Base-by-base conservation (phyloP, 2,329 filamentous ascomycete genomes). In the Colletotrichum echinochloae region DNA sequence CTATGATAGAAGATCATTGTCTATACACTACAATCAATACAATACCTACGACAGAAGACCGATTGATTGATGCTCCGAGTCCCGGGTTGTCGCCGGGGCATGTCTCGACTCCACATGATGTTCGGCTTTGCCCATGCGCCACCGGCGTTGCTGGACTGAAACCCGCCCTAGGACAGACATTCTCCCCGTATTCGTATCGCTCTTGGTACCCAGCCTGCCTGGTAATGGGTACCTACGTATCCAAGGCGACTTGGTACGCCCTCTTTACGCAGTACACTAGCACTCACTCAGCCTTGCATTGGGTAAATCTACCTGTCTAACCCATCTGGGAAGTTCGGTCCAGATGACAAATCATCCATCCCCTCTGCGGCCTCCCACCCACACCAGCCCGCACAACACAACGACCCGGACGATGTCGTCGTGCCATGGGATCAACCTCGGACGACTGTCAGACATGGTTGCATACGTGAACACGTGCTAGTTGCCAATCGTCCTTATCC, bases 321-420 rank as follows among this genome's bases (percentile, higher is more conserved):
- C 35, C 60, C 26, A 41, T 62, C 35, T 18, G 23, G 48, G 48
- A 54, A 54, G 48, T 48, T 54, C 60, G 23, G 30, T 54, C 35
- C 23, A 44, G 48, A 54, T 54, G 60, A 44, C 60, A 41, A 33
- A 37, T 51, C 35, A 18, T 14, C 5, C 33, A 33, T 18, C n/a
- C 5, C 33, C 46, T 18, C n/a, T 12, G 28, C 57, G n/a, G 44
- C 28, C 57, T 49, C 59, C 33, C 28, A 26, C 59, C 33, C 28
- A 26, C 59, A 28, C 11, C 44, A 35, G 30, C 39, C n/a, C n/a
- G n/a, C n/a, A n/a, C n/a, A n/a, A n/a, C n/a, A 33, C 59, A 48
- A 26, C 33, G 41, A 39, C 7, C 35, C 37, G 35, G 48, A 35
- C 26, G 41, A 30, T 44, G 18, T 52, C 46, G 39, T 41, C 16